A percentile compares a stretch with the other conserved stretches of the same genome.
These are phyloP conservation scores for Podaxis sp. DNA, from an alignment of 768 basidiomycete species.

Conservation along the genomic window DNA sequence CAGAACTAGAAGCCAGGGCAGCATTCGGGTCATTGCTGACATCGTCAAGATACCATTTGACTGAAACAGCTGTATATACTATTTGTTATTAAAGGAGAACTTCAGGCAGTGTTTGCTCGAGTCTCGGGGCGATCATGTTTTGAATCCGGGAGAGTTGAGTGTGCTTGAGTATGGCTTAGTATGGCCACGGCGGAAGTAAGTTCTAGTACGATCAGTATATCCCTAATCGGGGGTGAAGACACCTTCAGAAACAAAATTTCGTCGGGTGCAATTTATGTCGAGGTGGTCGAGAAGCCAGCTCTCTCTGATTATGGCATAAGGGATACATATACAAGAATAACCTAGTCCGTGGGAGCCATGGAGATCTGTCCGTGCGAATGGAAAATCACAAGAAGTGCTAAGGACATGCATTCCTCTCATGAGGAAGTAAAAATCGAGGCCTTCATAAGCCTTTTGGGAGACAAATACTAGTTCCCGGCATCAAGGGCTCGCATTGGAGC, in stretches of 20 bases:
- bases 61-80: background rate
- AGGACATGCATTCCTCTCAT: background rate
- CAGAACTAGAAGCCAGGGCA: background rate
- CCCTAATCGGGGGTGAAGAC: background rate
- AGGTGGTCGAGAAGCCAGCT: background rate
- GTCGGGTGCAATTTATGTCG: background rate
- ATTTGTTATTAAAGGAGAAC: background rate
- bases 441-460: conserved; percentile 33
- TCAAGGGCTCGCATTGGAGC: conserved; percentile 54
- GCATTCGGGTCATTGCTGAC: background rate
- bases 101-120: background rate
- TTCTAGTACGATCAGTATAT: no score
- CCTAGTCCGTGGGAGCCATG: background rate
- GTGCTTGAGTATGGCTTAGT: no score
- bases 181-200: no score
- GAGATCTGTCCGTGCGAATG: background rate
- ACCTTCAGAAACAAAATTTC: background rate
- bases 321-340: background rate
- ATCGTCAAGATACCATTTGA: background rate
- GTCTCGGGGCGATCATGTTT: background rate
- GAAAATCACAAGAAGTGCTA: background rate
- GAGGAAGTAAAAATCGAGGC: background rate
- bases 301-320: conserved; percentile 1
- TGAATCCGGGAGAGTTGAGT: background rate
- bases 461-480: conserved; percentile 61